These are phyloP conservation scores for Daldinia sp. DNA, from an alignment of 2,329 filamentous ascomycete species.

Conservation along the genomic window DNA sequence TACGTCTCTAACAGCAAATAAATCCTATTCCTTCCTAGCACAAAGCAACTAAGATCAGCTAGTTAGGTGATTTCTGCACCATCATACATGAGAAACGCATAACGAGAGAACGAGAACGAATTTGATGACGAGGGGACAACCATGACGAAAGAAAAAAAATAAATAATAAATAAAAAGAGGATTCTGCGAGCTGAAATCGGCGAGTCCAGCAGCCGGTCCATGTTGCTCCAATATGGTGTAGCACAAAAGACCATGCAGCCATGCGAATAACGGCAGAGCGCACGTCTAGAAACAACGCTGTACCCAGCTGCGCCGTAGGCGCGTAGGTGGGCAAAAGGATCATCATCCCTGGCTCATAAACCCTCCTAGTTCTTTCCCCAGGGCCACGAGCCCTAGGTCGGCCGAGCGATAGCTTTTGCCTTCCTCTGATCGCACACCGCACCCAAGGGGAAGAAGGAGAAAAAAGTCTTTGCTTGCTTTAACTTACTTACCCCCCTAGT, in stretches of 20 bases:
- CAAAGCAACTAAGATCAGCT: background rate
- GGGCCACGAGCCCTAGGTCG: constrained; percentile 14
- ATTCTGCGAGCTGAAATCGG: constrained; percentile 26
- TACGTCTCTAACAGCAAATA: constrained; percentile 2
- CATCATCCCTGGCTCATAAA: constrained; percentile 33
- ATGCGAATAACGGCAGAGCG: constrained; percentile 25
- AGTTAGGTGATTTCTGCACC: constrained; percentile 4
- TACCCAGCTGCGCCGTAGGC: constrained; percentile 32
- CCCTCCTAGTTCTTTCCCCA: constrained; percentile 24
- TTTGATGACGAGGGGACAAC: background rate
- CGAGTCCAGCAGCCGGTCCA: background rate
- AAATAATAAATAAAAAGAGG: background rate
- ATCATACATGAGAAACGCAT: constrained; percentile 16
- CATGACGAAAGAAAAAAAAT: background rate
- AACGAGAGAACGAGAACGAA: background rate
- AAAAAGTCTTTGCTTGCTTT: no score
- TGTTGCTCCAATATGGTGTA: constrained; percentile 14
- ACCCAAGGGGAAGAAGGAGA: background rate
- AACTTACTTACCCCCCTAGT: no score
- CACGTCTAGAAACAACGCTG: constrained; percentile 22
- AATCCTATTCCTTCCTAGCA: constrained; percentile 13
- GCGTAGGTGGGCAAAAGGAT: constrained; percentile 31
- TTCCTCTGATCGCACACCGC: constrained; percentile 15
- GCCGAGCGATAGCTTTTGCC: constrained; percentile 12
- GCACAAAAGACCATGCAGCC: constrained; percentile 35